phyloP scores from a whole-genome alignment of 2,329 filamentous ascomycete genomes.

The Pseudogymnoascus sp. region DNA sequence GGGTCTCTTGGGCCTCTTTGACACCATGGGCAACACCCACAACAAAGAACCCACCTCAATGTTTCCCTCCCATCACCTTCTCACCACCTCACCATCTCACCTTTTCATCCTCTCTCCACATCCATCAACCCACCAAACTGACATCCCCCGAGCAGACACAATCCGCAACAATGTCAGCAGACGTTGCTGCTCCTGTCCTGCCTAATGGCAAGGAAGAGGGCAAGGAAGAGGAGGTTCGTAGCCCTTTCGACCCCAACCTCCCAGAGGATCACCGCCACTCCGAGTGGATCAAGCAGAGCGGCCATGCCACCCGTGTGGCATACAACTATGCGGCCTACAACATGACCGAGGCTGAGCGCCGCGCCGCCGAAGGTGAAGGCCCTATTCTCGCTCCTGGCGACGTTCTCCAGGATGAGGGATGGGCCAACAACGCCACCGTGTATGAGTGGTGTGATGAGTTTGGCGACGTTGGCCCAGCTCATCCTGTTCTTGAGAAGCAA shows the following conservation, averaged over 20 bases:
- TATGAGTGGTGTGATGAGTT: slow-evolving; percentile 84
- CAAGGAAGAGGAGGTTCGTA: neutral
- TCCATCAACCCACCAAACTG: neutral
- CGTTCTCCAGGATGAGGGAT: slow-evolving; percentile 15
- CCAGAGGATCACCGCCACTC: neutral
- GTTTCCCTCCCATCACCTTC: neutral
- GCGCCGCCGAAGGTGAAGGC: slow-evolving; percentile 14
- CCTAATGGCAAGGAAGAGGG: neutral
- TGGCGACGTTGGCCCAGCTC: slow-evolving; percentile 73
- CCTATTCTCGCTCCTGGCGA: slow-evolving; percentile 12
- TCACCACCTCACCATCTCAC: neutral
- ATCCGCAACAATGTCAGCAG: neutral
- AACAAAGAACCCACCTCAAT: neutral
- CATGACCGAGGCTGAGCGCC: slow-evolving; percentile 17
- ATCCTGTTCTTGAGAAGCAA: slow-evolving; percentile 62
- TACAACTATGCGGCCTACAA: slow-evolving; percentile 28
- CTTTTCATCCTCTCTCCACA: neutral
- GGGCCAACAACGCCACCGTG: slow-evolving; percentile 31
- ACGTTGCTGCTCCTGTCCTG: neutral
- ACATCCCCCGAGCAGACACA: neutral
- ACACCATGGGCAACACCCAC: neutral
- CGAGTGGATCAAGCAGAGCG: neutral
- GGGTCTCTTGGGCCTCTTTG: neutral
- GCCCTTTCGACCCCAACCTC: slow-evolving; percentile 5
- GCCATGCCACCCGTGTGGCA: neutral